These are phyloP conservation scores for Balansia obtecta DNA, from an alignment of 2,329 filamentous ascomycete species.

Conservation along the genomic window DNA sequence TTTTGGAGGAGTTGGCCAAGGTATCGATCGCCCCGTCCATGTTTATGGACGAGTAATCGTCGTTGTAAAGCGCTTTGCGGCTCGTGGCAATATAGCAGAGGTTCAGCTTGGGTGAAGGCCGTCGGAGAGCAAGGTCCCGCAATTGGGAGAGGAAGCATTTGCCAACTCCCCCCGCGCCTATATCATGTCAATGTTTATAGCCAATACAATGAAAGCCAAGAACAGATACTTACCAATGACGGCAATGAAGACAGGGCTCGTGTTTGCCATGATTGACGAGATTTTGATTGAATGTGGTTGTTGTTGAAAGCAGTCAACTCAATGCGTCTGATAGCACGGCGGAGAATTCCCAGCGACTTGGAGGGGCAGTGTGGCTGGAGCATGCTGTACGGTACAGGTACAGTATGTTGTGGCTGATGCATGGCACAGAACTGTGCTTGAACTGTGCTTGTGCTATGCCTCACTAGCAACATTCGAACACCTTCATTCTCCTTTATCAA, in stretches of 20 bases:
- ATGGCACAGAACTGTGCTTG: neutral
- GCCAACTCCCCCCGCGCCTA: constrained; percentile 86
- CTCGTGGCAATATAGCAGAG: constrained; percentile 81
- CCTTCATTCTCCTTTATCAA: no score
- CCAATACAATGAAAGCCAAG: neutral
- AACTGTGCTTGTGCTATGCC: no score
- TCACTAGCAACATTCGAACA: no score
- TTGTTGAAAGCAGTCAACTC: constrained; percentile 13
- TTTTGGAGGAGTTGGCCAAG: constrained; percentile 50
- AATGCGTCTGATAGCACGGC: constrained; percentile 25
- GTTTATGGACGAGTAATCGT: constrained; percentile 56
- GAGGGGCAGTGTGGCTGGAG: constrained; percentile 7
- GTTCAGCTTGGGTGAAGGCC: constrained; percentile 56
- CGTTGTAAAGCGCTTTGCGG: constrained; percentile 66
- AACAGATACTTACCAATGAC: constrained; percentile 30
- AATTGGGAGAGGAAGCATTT: constrained; percentile 84
- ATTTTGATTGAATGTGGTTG: constrained; percentile 6
- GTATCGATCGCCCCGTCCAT: constrained; percentile 48
- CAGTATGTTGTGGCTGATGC: neutral
- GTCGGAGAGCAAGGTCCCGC: constrained; percentile 50
- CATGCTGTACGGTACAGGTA: neutral
- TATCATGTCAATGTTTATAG: constrained; percentile 8
- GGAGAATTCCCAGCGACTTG: constrained; percentile 4
- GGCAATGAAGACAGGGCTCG: constrained; percentile 38
- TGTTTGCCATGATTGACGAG: constrained; percentile 25